A percentile compares a stretch with the other conserved stretches of the same genome.
These are phyloP conservation scores for Coniochaeta sp. DNA, from an alignment of 2,329 filamentous ascomycete genomes.

Conservation along the genomic window DNA sequence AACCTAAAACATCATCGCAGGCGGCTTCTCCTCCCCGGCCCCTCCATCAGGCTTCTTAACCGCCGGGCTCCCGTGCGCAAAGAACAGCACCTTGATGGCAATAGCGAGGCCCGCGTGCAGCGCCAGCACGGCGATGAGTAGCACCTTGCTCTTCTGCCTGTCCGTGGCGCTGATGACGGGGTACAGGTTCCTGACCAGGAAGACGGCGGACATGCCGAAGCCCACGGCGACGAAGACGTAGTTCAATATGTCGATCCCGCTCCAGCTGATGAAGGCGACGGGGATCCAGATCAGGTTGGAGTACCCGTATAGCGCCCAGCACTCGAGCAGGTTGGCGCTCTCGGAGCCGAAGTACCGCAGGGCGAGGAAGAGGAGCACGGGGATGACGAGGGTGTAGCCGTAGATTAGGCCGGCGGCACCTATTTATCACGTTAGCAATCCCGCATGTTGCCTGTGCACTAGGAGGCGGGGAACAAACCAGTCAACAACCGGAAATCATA, in stretches of 20 bases:
- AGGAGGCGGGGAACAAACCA: constrained; percentile 41
- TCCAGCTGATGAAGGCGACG: constrained; percentile 88
- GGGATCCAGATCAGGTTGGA: constrained; percentile 96
- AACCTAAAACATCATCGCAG: constrained; percentile 1
- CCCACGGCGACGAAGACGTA: constrained; percentile 88
- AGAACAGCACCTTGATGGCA: constrained; percentile 95
- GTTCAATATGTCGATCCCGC: constrained; percentile 77
- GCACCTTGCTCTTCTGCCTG: constrained; percentile 79
- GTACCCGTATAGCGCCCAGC: constrained; percentile 93
- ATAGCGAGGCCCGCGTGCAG: constrained; percentile 86
- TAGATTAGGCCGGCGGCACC: constrained; percentile 88
- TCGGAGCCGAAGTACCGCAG: constrained; percentile 95
- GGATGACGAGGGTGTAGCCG: constrained; percentile 86
- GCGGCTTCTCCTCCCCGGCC: background rate
- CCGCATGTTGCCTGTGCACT: background rate
- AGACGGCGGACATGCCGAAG: constrained; percentile 74
- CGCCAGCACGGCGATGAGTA: constrained; percentile 76
- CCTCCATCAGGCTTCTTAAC: constrained; percentile 4
- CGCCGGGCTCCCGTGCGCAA: constrained; percentile 66
- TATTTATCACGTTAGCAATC: constrained; percentile 20
- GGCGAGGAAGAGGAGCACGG: constrained; percentile 76
- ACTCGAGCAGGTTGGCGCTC: constrained; percentile 87
- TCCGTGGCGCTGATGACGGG: constrained; percentile 91
- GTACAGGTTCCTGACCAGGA: constrained; percentile 79
- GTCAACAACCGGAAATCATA: constrained; percentile 90